Base-by-base conservation (phyloP, 805 yeast species). In the Metschnikowia shivogae region DNA sequence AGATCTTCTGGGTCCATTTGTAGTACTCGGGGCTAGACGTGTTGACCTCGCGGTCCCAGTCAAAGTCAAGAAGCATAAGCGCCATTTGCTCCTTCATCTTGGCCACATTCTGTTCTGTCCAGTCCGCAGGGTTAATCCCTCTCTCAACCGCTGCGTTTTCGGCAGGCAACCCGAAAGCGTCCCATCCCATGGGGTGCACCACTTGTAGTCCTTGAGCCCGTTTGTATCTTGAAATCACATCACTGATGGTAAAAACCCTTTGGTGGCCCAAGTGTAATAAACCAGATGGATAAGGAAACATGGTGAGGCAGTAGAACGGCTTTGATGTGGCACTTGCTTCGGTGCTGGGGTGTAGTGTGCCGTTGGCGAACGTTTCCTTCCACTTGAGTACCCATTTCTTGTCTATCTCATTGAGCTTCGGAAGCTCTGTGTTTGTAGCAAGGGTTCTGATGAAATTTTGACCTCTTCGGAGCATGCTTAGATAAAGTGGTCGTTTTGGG, bases 171-270 rank as follows among this genome's bases (percentile, higher is more conserved):
- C 99, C 99, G 73, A 93, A 93, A 0, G 98, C 96, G 70, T 93
- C 99, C 97, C 97, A 93, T 0, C 99, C 99, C 95, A 93, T 90
- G 0, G 98, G 97, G 60, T 93, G 96, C 2, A 92, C 72, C 11
- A 92, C 96, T 32, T 81, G 68, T 54, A 74, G 77, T 1, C 97
- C 97, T 41, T 76, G 78, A 65, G 87, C 75, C 51, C 93, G 72
- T 52, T 87, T 78, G 62, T 78, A 92, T 52, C 98, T 71, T 1
- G 95, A 77, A 33, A 93, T 60, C 2, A 82, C 84, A 63, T 93
- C 99, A 55, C 90, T 81, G 27, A 93, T 89, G 0, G 97, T 86
- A 63, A 87, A 93, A 0, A 93, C 99, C 43, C 99, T 72, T 36
- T 90, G 73, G 64, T 93, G 99, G 0, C 99, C 99, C 77, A 93